A percentile compares a stretch with the other conserved stretches of the same genome.
These are phyloP conservation scores for Cadophora gregata DNA, from an alignment of 2,329 filamentous ascomycete species.

Conservation along the genomic window DNA sequence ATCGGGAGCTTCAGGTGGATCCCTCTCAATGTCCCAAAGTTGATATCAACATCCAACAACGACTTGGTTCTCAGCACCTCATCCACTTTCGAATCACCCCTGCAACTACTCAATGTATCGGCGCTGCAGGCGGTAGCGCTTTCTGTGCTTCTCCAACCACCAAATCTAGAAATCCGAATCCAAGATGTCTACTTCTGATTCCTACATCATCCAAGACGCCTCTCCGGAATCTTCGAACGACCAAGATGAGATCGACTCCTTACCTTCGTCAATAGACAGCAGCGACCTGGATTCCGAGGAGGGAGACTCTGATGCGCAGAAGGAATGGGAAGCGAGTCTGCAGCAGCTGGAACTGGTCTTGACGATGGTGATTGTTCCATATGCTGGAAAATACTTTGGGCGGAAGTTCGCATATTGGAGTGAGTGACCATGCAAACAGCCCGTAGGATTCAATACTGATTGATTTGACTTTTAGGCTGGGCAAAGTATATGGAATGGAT, in stretches of 20 bases:
- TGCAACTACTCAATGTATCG: constrained; percentile 38
- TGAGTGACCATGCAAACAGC: constrained; percentile 54
- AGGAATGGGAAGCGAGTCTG: constrained; percentile 92
- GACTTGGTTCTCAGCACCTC: not conserved
- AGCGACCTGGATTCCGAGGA: constrained; percentile 61
- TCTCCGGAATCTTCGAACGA: constrained; percentile 59
- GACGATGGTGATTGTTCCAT: constrained; percentile 94
- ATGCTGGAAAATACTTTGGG: constrained; percentile 92
- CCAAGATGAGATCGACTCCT: constrained; percentile 65
- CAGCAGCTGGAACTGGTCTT: constrained; percentile 92
- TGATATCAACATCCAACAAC: constrained; percentile 1
- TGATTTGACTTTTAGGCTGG: constrained; percentile 68
- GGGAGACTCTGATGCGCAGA: constrained; percentile 80
- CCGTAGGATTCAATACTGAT: constrained; percentile 17
- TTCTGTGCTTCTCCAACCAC: constrained; percentile 28
- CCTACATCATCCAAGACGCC: constrained; percentile 45
- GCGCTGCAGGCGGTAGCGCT: constrained; percentile 39
- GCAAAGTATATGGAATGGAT: constrained; percentile 94
- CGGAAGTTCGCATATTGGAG: constrained; percentile 96
- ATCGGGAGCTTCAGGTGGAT: constrained; percentile 7
- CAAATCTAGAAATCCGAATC: not conserved
- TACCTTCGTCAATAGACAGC: constrained; percentile 62
- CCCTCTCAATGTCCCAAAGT: constrained; percentile 1
- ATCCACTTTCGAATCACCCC: not conserved
- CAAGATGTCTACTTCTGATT: constrained; percentile 42